Evolutionary conservation across 805 yeast species (phyloP).

Genomic region (Kodamaea neixiangensis): DNA sequence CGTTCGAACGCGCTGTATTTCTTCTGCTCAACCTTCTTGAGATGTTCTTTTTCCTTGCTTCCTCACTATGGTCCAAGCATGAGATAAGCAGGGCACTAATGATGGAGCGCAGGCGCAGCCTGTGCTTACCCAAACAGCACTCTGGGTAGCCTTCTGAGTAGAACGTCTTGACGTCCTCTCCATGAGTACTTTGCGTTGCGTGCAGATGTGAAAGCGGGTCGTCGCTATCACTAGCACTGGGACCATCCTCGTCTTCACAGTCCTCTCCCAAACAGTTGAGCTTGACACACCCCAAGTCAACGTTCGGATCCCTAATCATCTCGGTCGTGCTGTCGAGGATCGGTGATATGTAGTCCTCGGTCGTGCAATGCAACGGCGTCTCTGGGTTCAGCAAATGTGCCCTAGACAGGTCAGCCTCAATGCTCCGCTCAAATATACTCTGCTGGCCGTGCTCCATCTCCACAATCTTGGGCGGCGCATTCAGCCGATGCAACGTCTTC

Average conservation of each 20-base stretch:
- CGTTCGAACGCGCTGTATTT: background rate
- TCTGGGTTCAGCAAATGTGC: conserved; percentile 15
- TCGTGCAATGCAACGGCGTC: conserved; percentile 26
- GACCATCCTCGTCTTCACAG: conserved; percentile 12
- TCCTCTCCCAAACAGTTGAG: conserved; percentile 21
- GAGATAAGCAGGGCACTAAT: conserved; percentile 23
- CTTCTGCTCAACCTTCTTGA: conserved; percentile 6
- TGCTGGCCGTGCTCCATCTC: background rate
- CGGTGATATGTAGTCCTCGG: conserved; percentile 33
- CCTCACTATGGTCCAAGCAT: conserved; percentile 16
- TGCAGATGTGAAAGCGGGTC: conserved; percentile 4
- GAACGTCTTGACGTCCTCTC: conserved; percentile 1
- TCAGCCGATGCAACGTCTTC: conserved; percentile 13
- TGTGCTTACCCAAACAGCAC: conserved; percentile 3
- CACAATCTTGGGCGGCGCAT: background rate
- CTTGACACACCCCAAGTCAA: conserved; percentile 26
- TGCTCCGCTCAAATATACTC: conserved; percentile 15
- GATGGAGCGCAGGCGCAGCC: conserved; percentile 23
- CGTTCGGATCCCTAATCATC: conserved; percentile 27
- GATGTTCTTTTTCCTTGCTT: conserved; percentile 11
- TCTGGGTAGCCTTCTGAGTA: background rate
- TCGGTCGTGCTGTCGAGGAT: conserved; percentile 34
- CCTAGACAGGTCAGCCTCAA: conserved; percentile 11
- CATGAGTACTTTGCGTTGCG: conserved; percentile 2
- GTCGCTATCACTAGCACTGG: conserved; percentile 7